phyloP scores from a whole-genome alignment of 1,139 yeast species.

The Zygosaccharomyces sapae region DNA sequence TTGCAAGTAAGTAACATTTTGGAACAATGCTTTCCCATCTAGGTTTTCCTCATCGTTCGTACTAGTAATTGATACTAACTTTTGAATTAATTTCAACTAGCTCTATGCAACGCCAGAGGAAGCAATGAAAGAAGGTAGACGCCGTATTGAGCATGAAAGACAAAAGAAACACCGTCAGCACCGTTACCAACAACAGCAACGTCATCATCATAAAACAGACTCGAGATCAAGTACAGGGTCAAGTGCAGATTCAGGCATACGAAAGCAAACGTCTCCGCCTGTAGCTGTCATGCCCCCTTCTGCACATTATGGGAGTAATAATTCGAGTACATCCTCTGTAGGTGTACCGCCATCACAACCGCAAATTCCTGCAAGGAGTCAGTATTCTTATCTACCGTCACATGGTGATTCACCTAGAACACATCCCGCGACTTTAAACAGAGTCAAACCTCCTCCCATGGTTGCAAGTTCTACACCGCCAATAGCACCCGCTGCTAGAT shows the following conservation, averaged over 20 bases:
- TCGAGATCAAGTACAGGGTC: conserved; percentile 14
- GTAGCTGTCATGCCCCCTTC: background rate
- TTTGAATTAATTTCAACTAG: conserved; percentile 7
- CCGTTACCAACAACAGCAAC: conserved; percentile 5
- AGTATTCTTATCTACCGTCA: conserved; percentile 1
- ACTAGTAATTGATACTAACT: conserved; percentile 8
- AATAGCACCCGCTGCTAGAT: conserved; percentile 8
- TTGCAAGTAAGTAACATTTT: conserved; percentile 22
- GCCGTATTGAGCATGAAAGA: conserved; percentile 26
- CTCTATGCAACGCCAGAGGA: conserved; percentile 37
- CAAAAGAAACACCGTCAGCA: conserved; percentile 8
- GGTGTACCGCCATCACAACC: background rate
- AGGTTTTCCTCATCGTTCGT: too few relatives aligned
- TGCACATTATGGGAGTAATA: background rate
- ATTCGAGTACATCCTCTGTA: background rate
- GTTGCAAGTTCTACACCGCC: conserved; percentile 11
- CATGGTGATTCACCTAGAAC: conserved; percentile 8
- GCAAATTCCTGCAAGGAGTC: background rate
- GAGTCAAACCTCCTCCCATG: conserved; percentile 12
- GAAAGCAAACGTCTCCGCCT: background rate
- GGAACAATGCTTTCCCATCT: background rate
- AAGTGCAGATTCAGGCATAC: background rate
- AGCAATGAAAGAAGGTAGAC: conserved; percentile 32
- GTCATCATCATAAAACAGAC: conserved; percentile 18
- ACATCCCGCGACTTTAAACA: conserved; percentile 11